These are phyloP conservation scores for Pichia sp. DNA, from an alignment of 1,139 yeast species.

Conservation along the genomic window DNA sequence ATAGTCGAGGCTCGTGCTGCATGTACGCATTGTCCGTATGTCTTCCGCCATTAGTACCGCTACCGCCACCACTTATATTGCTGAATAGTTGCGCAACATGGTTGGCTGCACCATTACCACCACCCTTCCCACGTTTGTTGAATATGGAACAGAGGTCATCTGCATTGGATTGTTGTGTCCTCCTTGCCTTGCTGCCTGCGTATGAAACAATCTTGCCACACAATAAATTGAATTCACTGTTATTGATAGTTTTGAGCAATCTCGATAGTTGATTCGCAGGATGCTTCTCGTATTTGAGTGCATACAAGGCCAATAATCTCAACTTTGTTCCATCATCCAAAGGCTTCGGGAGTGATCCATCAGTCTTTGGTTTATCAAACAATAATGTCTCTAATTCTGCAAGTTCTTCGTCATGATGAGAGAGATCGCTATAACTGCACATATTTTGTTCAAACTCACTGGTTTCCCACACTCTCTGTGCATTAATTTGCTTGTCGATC, in stretches of 20 bases:
- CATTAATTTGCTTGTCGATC: conserved; percentile 60
- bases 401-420: conserved; percentile 40
- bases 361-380: conserved; percentile 18
- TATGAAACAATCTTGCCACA: conserved; percentile 30
- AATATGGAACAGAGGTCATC: conserved; percentile 31
- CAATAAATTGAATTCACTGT: conserved; percentile 29
- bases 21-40: conserved; percentile 37
- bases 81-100: conserved; percentile 24
- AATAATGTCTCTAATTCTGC: conserved; percentile 40
- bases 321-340: conserved; percentile 40
- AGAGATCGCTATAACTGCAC: conserved; percentile 48
- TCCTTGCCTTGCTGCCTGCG: conserved; percentile 28
- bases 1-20: conserved; percentile 73
- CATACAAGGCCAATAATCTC: conserved; percentile 64
- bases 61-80: conserved; percentile 18
- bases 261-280: conserved; percentile 34
- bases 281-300: conserved; percentile 52
- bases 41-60: conserved; percentile 17
- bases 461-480: conserved; percentile 66
- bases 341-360: conserved; percentile 20
- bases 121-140: conserved; percentile 17
- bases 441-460: conserved; percentile 87
- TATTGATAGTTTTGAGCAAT: conserved; percentile 32
- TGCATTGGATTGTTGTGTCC: conserved; percentile 12
- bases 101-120: conserved; percentile 14